phyloP scores from a whole-genome alignment of 1,284 basidiomycete species.

The Cutaneotrichosporon daszewskae region DNA sequence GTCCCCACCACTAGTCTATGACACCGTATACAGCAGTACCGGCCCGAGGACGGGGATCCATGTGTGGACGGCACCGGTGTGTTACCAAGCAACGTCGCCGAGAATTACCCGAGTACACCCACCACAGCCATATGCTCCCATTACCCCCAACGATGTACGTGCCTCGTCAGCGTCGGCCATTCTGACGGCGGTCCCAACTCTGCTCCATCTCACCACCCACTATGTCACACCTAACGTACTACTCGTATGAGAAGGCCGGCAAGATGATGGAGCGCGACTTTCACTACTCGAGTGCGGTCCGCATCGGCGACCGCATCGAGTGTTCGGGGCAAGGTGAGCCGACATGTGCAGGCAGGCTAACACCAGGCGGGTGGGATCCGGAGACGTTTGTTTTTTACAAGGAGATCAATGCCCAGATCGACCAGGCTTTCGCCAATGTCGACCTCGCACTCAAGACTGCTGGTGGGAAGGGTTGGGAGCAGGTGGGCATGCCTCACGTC shows the following conservation, averaged over 20 bases:
- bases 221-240: constrained; percentile 7
- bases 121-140: too few relatives aligned
- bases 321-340: constrained; percentile 26
- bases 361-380: constrained; percentile 26
- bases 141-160: too few relatives aligned
- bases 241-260: constrained; percentile 6
- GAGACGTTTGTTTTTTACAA: constrained; percentile 11
- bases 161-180: too few relatives aligned
- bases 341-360: background rate
- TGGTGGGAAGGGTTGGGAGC: constrained; percentile 28
- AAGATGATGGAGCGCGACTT: background rate
- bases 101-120: too few relatives aligned
- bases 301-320: constrained; percentile 27
- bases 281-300: constrained; percentile 24
- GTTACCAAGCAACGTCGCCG: too few relatives aligned
- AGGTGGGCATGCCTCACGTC: constrained; percentile 22
- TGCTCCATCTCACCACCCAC: constrained; percentile 23
- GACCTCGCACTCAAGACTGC: constrained; percentile 21
- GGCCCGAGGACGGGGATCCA: too few relatives aligned
- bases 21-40: too few relatives aligned
- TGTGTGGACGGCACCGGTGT: too few relatives aligned
- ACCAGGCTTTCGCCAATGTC: constrained; percentile 29
- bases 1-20: too few relatives aligned
- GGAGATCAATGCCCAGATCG: constrained; percentile 26
- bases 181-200: too few relatives aligned